A percentile compares a stretch with the other conserved stretches of the same genome.
phyloP scores from a whole-genome alignment of 495 filamentous ascomycete genomes.

The Barbatosphaeria neglecta region DNA sequence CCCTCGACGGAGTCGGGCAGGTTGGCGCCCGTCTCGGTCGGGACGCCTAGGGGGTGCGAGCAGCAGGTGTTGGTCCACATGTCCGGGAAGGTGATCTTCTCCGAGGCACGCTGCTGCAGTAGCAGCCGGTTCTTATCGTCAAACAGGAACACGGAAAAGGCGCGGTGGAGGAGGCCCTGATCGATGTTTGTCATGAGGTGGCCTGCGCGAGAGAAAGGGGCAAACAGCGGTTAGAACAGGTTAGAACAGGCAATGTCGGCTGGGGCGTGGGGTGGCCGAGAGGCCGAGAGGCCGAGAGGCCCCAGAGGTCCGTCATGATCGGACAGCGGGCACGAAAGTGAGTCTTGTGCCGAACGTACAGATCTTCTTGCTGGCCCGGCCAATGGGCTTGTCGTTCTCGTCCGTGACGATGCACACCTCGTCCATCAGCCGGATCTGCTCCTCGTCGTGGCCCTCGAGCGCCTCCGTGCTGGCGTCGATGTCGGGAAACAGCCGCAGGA shows the following conservation, averaged over 20 bases:
- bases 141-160: conserved; percentile 97
- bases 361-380: conserved; percentile 94
- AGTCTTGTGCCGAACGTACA: too few species aligned
- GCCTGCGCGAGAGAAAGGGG: conserved; percentile 46
- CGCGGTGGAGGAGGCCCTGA: conserved; percentile 86
- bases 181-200: conserved; percentile 98
- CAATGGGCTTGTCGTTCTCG: conserved; percentile 84
- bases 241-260: background rate
- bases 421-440: conserved; percentile 96
- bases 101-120: conserved; percentile 86
- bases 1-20: conserved; percentile 69
- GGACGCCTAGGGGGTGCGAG: conserved; percentile 87
- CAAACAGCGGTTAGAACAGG: background rate
- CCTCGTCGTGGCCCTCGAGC: conserved; percentile 85
- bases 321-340: too few species aligned
- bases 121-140: conserved; percentile 80
- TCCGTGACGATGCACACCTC: conserved; percentile 97
- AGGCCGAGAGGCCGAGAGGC: background rate
- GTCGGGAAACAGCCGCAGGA: conserved; percentile 84
- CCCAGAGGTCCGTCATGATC: conserved; percentile 2
- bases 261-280: background rate
- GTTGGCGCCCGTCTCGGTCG: conserved; percentile 79
- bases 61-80: conserved; percentile 99
- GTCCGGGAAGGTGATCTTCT: conserved; percentile 98
- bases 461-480: conserved; percentile 77